Conservation (phyloP, 2,329 filamentous ascomycete species). For the Claviceps capensis region DNA sequence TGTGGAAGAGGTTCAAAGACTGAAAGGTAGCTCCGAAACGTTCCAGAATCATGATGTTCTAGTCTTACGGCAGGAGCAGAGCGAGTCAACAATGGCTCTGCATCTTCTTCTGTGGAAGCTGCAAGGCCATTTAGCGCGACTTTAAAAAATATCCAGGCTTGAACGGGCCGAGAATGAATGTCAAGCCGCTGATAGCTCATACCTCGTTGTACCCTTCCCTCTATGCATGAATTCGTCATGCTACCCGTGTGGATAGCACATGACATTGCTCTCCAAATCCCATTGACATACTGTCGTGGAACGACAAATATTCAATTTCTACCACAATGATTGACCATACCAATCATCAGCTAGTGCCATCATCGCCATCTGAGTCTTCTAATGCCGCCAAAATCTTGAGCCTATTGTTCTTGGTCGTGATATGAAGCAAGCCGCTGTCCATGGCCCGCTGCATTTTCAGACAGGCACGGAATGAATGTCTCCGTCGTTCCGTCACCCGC, state of each 20-base stretch:
- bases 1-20: slow-evolving; percentile 23
- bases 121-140: slow-evolving; percentile 35
- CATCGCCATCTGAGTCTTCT: not conserved
- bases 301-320: too few species aligned
- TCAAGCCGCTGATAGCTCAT: not conserved
- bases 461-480: too few species aligned
- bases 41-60: slow-evolving; percentile 26
- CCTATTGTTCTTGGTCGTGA: not conserved
- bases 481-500: too few species aligned
- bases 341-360: not conserved
- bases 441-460: too few species aligned
- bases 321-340: not conserved
- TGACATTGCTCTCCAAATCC: too few species aligned
- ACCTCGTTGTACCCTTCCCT: not conserved
- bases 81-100: slow-evolving; percentile 26
- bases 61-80: slow-evolving; percentile 26
- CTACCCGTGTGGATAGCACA: too few species aligned
- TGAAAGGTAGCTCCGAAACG: slow-evolving; percentile 22
- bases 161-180: not conserved
- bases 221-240: not conserved
- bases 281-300: too few species aligned
- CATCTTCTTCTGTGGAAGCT: slow-evolving; percentile 44
- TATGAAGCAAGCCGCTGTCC: not conserved
- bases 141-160: not conserved
- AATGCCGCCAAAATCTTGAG: not conserved